phyloP scores from a whole-genome alignment of 345 rosid species.

The Hibiscus tridactylites region DNA sequence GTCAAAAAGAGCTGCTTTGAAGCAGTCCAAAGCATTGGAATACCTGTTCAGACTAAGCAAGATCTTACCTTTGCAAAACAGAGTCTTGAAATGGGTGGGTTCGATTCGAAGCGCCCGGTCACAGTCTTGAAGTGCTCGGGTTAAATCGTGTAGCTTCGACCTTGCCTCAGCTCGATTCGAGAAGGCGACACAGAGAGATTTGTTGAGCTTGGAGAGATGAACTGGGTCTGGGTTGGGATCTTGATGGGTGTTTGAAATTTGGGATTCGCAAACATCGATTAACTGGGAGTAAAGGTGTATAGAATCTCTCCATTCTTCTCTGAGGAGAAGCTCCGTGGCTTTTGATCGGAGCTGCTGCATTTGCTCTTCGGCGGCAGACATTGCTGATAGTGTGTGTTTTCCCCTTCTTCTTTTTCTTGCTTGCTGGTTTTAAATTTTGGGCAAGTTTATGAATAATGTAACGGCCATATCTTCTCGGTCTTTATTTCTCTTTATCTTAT shows the following conservation, averaged over 20 bases:
- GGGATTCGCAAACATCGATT: constrained; percentile 47
- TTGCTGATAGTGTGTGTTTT: constrained; percentile 27
- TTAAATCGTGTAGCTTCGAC: constrained; percentile 34
- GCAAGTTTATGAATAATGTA: neutral
- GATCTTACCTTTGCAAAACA: constrained; percentile 72
- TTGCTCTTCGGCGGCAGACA: constrained; percentile 21
- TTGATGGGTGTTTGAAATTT: constrained; percentile 20
- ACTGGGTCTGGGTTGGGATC: constrained; percentile 18
- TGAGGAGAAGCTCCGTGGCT: constrained; percentile 65
- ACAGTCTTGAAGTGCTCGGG: constrained; percentile 51
- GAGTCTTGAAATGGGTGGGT: constrained; percentile 65
- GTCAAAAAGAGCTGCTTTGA: constrained; percentile 43
- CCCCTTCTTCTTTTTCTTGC: constrained; percentile 15
- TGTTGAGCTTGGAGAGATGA: constrained; percentile 31
- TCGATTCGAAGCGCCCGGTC: constrained; percentile 56
- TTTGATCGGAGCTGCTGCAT: constrained; percentile 62
- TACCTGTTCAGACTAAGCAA: constrained; percentile 56
- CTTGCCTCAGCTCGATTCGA: constrained; percentile 73
- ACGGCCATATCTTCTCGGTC: neutral
- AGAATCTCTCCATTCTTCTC: constrained; percentile 77
- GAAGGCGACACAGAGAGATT: constrained; percentile 58
- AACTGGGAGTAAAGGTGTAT: constrained; percentile 48
- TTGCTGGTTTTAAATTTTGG: neutral
- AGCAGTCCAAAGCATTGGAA: constrained; percentile 60
- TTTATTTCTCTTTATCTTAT: neutral